Evolutionary conservation across 306 rosid genomes (phyloP).

Genomic region (Canavalia gladiata): DNA sequence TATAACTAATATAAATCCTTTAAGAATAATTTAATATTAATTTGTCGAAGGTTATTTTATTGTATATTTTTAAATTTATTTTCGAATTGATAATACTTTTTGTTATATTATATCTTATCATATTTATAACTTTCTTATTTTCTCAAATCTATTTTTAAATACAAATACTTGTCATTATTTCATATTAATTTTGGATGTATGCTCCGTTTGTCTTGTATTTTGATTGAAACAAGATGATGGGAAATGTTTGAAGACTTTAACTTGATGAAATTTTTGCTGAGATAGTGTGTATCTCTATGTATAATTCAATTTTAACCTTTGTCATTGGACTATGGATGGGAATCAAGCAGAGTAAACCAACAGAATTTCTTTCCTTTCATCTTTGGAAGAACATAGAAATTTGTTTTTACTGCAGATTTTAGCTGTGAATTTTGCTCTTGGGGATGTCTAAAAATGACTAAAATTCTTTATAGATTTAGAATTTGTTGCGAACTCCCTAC

Average conservation of each 20-base stretch:
- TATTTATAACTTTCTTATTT: too few species aligned
- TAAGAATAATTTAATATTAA: too few species aligned
- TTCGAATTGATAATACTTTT: too few species aligned
- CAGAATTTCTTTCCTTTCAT: conserved; percentile 4
- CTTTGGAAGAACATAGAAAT: not conserved
- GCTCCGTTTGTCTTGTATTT: not conserved
- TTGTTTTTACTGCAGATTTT: conserved; percentile 16
- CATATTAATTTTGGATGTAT: not conserved
- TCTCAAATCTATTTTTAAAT: too few species aligned
- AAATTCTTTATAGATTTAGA: conserved; percentile 47
- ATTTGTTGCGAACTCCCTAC: not conserved
- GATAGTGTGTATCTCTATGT: not conserved
- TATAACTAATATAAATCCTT: too few species aligned
- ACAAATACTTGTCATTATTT: too few species aligned
- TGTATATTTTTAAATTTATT: too few species aligned
- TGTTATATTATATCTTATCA: too few species aligned
- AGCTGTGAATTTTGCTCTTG: not conserved
- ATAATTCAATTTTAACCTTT: conserved; percentile 18
- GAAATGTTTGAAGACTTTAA: conserved; percentile 19
- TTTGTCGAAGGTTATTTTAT: too few species aligned
- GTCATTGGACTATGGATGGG: conserved; percentile 19
- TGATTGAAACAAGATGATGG: not conserved
- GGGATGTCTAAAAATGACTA: not conserved
- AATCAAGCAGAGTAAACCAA: conserved; percentile 3
- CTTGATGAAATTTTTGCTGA: conserved; percentile 1